phyloP scores from a whole-genome alignment of 2,329 filamentous ascomycete genomes.

The Claviceps pazoutovae region DNA sequence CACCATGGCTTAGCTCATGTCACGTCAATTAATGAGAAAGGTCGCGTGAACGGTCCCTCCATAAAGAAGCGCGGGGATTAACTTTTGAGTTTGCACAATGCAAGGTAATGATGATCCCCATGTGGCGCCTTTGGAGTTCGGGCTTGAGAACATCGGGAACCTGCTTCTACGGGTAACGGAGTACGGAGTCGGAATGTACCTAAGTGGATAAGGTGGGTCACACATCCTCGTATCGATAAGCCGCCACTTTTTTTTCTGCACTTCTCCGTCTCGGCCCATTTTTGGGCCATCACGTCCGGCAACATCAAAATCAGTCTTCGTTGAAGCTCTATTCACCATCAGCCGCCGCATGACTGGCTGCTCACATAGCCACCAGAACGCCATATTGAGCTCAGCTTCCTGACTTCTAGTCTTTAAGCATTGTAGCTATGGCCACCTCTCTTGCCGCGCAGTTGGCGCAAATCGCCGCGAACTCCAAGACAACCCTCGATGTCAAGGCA shows the following conservation, averaged over 20 bases:
- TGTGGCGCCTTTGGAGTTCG: too few relatives aligned
- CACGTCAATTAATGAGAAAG: not conserved
- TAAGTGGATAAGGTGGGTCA: not conserved
- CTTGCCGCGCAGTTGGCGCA: slow-evolving; percentile 89
- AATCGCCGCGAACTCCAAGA: slow-evolving; percentile 79
- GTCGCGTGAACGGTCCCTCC: not conserved
- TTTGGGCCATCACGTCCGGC: not conserved
- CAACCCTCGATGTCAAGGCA: slow-evolving; percentile 82
- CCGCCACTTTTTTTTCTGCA: slow-evolving; percentile 2
- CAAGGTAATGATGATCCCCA: too few relatives aligned
- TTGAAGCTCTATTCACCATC: not conserved
- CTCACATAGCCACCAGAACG: not conserved
- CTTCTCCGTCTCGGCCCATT: slow-evolving; percentile 10
- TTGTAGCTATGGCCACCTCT: slow-evolving; percentile 56
- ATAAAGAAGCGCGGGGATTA: not conserved
- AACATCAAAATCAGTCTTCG: not conserved
- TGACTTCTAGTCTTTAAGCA: slow-evolving; percentile 9
- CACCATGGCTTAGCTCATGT: not conserved
- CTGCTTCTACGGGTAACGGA: too few relatives aligned
- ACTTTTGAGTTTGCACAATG: too few relatives aligned
- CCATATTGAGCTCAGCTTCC: slow-evolving; percentile 2
- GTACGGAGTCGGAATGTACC: too few relatives aligned
- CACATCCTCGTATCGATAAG: not conserved
- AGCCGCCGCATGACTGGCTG: not conserved
- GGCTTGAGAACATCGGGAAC: too few relatives aligned